Base-by-base conservation (phyloP, 2,329 filamentous ascomycete genomes). In the Sarocladium kiliense region DNA sequence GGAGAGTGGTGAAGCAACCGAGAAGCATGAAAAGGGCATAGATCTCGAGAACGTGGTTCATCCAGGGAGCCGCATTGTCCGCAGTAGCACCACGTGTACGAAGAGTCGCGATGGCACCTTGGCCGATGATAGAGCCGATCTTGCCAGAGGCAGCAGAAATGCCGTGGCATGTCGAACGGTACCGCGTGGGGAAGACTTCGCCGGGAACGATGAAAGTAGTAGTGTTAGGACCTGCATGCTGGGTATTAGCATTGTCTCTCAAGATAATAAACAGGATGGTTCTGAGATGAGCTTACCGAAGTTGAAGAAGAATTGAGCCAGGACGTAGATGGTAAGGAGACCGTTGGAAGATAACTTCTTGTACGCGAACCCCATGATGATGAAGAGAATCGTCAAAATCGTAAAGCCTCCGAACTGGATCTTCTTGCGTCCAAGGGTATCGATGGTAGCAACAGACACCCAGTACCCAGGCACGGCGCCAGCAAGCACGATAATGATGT, bases 381-480 rank as follows among this genome's bases (percentile, higher is more conserved):
- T 71, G 69, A 84, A 84, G 19, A 87, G 74, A 42, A 82, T 71
- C 7, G 83, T 85, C 7, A 87, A 70, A 55, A 86, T 77, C 53
- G 72, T 67, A 67, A 86, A 87, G 25, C 83, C 84, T 58, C 75
- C 78, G 55, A 88, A 71, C 71, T 89, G 89, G 56, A 93, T 90
- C 1, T 87, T 82, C 75, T 90, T 91, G 64, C 89, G 86, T 54
- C 88, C 89, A 14, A 91, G 63, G 1, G 79, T 88, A 70, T 93
- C 88, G 56, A 91, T 82, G 1, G 82, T 84, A 1, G 84, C 84
- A 5, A 91, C 88, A 0, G 87, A 89, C 16, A 90, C 80, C 88
- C 88, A 92, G 76, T 92, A 92, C 14, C 89, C 89, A 0, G 89
- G 89, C 14, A 92, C 88, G 49, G 89, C 86, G 56, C 88, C 89